Percentiles rank a stretch among this genome's conserved stretches.
phyloP scores from a whole-genome alignment of 192 early-diverging fungal species.

The Coemansia umbellata region DNA sequence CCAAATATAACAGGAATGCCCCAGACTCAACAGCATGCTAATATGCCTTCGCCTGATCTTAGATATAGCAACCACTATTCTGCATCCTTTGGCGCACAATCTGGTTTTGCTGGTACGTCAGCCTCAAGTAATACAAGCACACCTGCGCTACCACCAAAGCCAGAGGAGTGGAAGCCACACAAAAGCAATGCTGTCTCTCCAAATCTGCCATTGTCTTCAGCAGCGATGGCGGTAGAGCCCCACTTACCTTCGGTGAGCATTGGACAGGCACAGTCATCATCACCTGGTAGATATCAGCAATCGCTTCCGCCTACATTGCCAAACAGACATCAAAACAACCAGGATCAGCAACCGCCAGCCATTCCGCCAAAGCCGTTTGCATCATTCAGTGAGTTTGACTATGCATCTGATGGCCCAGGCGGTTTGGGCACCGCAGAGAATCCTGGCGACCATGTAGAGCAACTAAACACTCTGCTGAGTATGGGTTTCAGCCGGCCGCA shows the following conservation, averaged over 20 bases:
- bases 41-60: neutral
- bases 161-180: conserved; percentile 30
- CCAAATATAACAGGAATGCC: neutral
- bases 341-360: conserved; percentile 21
- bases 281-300: no score
- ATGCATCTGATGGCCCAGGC: conserved; percentile 22
- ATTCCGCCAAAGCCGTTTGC: conserved; percentile 45
- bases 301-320: conserved; percentile 17
- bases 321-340: conserved; percentile 4
- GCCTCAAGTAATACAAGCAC: neutral
- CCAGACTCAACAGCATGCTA: neutral
- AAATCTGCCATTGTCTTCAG: no score
- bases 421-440: conserved; percentile 9
- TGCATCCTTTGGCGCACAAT: conserved; percentile 15
- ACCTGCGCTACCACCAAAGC: conserved; percentile 41
- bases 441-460: conserved; percentile 34
- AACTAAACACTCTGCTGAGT: conserved; percentile 55
- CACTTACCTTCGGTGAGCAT: neutral
- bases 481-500: conserved; percentile 73
- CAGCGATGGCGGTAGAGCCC: neutral
- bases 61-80: conserved; percentile 9
- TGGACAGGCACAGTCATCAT: neutral
- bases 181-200: neutral
- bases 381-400: conserved; percentile 50
- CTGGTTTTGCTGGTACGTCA: neutral